Conservation (phyloP, 805 yeast species). For the Saccharomycopsis guyanensis region DNA sequence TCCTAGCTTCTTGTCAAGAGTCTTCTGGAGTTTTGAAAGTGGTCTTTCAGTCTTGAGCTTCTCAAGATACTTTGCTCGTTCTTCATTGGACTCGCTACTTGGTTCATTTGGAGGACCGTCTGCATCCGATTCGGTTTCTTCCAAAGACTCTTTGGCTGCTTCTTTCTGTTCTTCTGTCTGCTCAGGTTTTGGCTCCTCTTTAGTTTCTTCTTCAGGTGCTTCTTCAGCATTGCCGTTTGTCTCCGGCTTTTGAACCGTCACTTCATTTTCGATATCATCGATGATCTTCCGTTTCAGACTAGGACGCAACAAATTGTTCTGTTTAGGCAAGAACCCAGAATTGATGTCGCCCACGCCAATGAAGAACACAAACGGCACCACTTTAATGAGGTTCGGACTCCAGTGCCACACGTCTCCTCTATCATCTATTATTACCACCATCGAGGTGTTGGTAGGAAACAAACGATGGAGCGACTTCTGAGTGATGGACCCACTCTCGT, state of each 20-base stretch:
- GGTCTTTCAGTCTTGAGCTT: slow-evolving; percentile 80
- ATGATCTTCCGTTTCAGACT: slow-evolving; percentile 51
- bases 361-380: slow-evolving; percentile 91
- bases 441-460: slow-evolving; percentile 91
- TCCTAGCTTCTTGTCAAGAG: slow-evolving; percentile 40
- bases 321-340: slow-evolving; percentile 83
- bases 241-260: background rate
- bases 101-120: slow-evolving; percentile 10
- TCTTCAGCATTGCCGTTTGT: slow-evolving; percentile 13
- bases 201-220: slow-evolving; percentile 5
- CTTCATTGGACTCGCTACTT: slow-evolving; percentile 43
- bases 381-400: slow-evolving; percentile 86
- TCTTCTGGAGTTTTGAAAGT: slow-evolving; percentile 71
- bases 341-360: slow-evolving; percentile 97
- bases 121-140: slow-evolving; percentile 1
- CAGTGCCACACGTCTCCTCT: slow-evolving; percentile 99
- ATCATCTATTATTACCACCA: slow-evolving; percentile 96
- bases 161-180: slow-evolving; percentile 13
- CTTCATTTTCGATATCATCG: slow-evolving; percentile 30
- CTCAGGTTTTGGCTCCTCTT: background rate
- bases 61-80: slow-evolving; percentile 64
- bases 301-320: slow-evolving; percentile 53
- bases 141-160: slow-evolving; percentile 25
- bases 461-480: slow-evolving; percentile 82
- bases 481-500: slow-evolving; percentile 88